phyloP scores from a whole-genome alignment of 2,329 filamentous ascomycete genomes.

The Fusarium sp. region DNA sequence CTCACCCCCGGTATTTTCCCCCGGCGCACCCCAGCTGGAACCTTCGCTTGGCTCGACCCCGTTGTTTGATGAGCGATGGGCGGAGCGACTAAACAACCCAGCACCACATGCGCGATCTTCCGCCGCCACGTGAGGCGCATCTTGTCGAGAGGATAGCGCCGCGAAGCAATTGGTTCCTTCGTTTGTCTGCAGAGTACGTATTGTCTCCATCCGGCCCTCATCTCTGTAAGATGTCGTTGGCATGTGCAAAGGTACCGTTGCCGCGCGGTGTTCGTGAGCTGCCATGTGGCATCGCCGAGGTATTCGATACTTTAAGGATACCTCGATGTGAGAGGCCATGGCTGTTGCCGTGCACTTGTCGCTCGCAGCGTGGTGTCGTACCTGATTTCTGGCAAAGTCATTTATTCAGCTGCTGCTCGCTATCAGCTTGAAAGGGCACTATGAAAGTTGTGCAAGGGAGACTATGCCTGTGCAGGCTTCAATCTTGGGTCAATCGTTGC shows the following conservation, averaged over 20 bases:
- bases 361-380: slow-evolving; percentile 4
- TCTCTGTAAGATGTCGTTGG: slow-evolving; percentile 2
- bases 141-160: slow-evolving; percentile 29
- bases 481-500: slow-evolving; percentile 32
- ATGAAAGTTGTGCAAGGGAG: slow-evolving; percentile 8
- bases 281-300: slow-evolving; percentile 33
- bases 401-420: background rate
- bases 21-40: slow-evolving; percentile 2
- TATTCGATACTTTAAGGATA: background rate
- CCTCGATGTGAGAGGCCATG: background rate
- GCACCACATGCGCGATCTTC: slow-evolving; percentile 51
- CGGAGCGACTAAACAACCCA: slow-evolving; percentile 39
- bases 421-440: slow-evolving; percentile 29
- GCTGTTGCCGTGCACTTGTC: background rate
- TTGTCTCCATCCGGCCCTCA: slow-evolving; percentile 14
- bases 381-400: slow-evolving; percentile 4
- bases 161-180: slow-evolving; percentile 35
- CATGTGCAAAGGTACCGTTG: slow-evolving; percentile 15
- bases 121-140: slow-evolving; percentile 50
- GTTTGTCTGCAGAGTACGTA: slow-evolving; percentile 6
- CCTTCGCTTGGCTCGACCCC: slow-evolving; percentile 17
- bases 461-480: slow-evolving; percentile 14
- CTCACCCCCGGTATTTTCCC: slow-evolving; percentile 26
- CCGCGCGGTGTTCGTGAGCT: slow-evolving; percentile 14
- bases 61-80: slow-evolving; percentile 34